Evolutionary conservation across 805 yeast genomes (phyloP).

Genomic region (Saccharomycopsis javanensis): DNA sequence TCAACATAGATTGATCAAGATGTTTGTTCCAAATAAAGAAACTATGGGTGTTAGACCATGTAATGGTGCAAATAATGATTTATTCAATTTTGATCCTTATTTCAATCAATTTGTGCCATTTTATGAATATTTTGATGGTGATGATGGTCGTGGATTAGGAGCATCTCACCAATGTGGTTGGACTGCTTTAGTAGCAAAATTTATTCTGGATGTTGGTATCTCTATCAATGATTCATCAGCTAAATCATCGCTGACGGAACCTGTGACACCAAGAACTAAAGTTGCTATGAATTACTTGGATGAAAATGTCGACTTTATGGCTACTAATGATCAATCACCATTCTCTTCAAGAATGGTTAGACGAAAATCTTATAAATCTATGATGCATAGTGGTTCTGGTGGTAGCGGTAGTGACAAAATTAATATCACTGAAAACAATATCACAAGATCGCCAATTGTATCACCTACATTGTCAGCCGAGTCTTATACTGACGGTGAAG

Average conservation of each 20-base stretch:
- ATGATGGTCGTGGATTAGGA: constrained; percentile 88
- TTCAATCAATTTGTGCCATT: constrained; percentile 72
- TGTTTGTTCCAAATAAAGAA: constrained; percentile 53
- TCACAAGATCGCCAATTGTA: neutral
- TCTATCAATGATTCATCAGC: constrained; percentile 34
- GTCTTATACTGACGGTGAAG: neutral
- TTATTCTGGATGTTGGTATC: constrained; percentile 82
- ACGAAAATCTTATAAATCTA: constrained; percentile 67
- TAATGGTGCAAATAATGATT: constrained; percentile 51
- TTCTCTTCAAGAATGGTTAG: constrained; percentile 47
- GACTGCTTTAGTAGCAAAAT: constrained; percentile 88
- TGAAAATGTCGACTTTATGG: constrained; percentile 23
- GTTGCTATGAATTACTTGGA: constrained; percentile 17
- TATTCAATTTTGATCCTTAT: constrained; percentile 38
- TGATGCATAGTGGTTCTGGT: neutral
- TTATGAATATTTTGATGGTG: constrained; percentile 88
- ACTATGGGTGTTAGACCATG: constrained; percentile 59
- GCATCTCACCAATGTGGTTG: constrained; percentile 94
- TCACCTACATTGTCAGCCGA: neutral
- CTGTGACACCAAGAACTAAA: constrained; percentile 20
- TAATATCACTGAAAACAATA: neutral
- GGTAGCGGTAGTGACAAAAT: neutral
- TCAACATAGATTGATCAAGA: constrained; percentile 72
- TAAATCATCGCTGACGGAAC: constrained; percentile 1
- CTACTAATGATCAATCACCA: constrained; percentile 28